These are phyloP conservation scores for Acer yangbiense DNA, from an alignment of 345 rosid genomes.

Conservation along the genomic window DNA sequence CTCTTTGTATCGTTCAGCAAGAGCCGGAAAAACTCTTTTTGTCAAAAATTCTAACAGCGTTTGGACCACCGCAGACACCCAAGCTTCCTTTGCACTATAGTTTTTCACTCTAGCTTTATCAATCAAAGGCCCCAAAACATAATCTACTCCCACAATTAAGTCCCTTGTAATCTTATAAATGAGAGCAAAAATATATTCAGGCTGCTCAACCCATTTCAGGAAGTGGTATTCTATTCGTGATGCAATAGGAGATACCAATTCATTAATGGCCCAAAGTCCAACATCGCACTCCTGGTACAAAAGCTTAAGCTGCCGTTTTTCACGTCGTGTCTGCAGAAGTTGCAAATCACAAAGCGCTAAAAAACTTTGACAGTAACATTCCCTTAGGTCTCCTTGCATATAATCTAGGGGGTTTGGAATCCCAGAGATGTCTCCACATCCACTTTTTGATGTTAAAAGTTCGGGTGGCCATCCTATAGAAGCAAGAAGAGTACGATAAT, in stretches of 20 bases:
- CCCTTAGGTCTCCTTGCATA: slow-evolving; percentile 57
- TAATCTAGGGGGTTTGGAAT: slow-evolving; percentile 62
- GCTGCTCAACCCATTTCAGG: slow-evolving; percentile 65
- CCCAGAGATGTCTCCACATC: slow-evolving; percentile 34
- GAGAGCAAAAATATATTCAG: slow-evolving; percentile 74
- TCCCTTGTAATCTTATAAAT: slow-evolving; percentile 60
- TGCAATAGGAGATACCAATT: slow-evolving; percentile 68
- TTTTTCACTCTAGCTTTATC: slow-evolving; percentile 63
- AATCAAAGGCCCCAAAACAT: slow-evolving; percentile 77
- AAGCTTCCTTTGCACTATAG: slow-evolving; percentile 78
- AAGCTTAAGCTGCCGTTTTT: slow-evolving; percentile 39
- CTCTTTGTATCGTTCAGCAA: slow-evolving; percentile 46
- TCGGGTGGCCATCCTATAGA: slow-evolving; percentile 89
- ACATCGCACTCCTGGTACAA: slow-evolving; percentile 20
- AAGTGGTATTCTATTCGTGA: slow-evolving; percentile 80
- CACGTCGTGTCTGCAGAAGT: slow-evolving; percentile 55
- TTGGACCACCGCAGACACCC: slow-evolving; percentile 79
- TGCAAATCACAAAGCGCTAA: slow-evolving; percentile 72
- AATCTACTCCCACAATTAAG: slow-evolving; percentile 65
- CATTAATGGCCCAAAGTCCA: slow-evolving; percentile 71
- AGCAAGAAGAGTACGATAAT: slow-evolving; percentile 69
- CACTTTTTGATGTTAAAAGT: slow-evolving; percentile 42
- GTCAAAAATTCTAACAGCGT: slow-evolving; percentile 62
- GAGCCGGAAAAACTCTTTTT: slow-evolving; percentile 50
- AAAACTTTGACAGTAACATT: slow-evolving; percentile 60